Conservation (phyloP, 2,329 filamentous ascomycete genomes). For the Scolecobasidium constrictum region DNA sequence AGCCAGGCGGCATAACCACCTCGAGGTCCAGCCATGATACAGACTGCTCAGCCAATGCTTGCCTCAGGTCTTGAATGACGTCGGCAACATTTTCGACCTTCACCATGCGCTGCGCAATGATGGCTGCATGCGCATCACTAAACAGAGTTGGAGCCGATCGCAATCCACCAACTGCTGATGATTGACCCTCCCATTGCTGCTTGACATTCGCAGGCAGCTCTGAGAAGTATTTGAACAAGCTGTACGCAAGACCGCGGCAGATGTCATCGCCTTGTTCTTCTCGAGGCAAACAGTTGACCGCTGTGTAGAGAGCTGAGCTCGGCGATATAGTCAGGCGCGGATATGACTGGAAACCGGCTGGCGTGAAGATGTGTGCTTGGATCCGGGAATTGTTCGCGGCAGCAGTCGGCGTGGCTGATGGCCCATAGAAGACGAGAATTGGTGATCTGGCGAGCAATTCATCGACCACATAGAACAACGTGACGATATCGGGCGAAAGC, state of each 20-base stretch:
- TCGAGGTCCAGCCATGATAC: constrained; percentile 82
- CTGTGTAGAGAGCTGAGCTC: constrained; percentile 80
- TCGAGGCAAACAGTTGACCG: constrained; percentile 79
- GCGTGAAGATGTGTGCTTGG: constrained; percentile 83
- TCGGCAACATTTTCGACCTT: constrained; percentile 67
- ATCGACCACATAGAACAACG: constrained; percentile 83
- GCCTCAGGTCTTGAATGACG: constrained; percentile 61
- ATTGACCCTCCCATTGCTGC: constrained; percentile 49
- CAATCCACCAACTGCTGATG: constrained; percentile 43
- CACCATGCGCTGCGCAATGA: constrained; percentile 75
- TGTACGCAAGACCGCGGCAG: constrained; percentile 82
- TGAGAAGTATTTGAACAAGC: constrained; percentile 85
- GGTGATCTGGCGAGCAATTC: constrained; percentile 70
- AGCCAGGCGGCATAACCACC: constrained; percentile 68
- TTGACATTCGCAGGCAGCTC: constrained; percentile 74
- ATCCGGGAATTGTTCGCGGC: constrained; percentile 78
- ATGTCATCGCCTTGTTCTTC: constrained; percentile 94
- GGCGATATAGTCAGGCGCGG: constrained; percentile 87
- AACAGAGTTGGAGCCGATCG: constrained; percentile 63
- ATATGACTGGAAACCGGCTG: constrained; percentile 82
- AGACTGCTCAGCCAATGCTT: constrained; percentile 69
- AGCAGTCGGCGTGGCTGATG: constrained; percentile 79
- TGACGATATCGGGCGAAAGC: constrained; percentile 69
- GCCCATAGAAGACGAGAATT: constrained; percentile 83
- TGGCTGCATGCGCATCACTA: constrained; percentile 83